Evolutionary conservation across 106 monocot genomes (phyloP).

Genomic region (Hemerocallis citrina): DNA sequence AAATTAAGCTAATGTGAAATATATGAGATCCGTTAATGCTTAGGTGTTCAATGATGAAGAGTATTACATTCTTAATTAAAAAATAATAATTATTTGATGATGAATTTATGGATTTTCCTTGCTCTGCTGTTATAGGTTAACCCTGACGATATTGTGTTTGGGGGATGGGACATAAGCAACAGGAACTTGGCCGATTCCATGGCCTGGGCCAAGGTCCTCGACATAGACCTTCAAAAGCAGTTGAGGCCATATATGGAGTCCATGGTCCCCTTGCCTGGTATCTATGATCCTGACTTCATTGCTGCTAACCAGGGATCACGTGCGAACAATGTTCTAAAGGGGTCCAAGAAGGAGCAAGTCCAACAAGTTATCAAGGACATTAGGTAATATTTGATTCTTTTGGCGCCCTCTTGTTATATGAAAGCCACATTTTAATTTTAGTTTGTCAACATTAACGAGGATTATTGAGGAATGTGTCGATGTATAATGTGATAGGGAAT

Average conservation of each 20-base stretch:
- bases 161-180: constrained; percentile 94
- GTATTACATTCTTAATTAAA: no score
- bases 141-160: constrained; percentile 88
- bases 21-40: no score
- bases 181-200: constrained; percentile 94
- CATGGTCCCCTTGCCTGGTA: constrained; percentile 88
- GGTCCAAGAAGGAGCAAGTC: constrained; percentile 79
- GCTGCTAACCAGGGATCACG: constrained; percentile 91
- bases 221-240: constrained; percentile 97
- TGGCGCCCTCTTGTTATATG: neutral
- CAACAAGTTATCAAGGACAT: constrained; percentile 87
- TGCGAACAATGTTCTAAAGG: constrained; percentile 77
- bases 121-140: constrained; percentile 71
- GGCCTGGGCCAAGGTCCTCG: constrained; percentile 89
- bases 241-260: constrained; percentile 95
- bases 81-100: no score
- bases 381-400: constrained; percentile 28
- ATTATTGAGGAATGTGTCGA: neutral
- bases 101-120: no score
- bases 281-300: constrained; percentile 88
- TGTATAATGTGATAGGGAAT: constrained; percentile 41
- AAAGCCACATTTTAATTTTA: no score
- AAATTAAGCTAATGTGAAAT: no score
- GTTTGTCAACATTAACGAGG: no score
- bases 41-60: no score